Evolutionary conservation across 768 basidiomycete genomes (phyloP).

Genomic region (Termitomyces sp.): DNA sequence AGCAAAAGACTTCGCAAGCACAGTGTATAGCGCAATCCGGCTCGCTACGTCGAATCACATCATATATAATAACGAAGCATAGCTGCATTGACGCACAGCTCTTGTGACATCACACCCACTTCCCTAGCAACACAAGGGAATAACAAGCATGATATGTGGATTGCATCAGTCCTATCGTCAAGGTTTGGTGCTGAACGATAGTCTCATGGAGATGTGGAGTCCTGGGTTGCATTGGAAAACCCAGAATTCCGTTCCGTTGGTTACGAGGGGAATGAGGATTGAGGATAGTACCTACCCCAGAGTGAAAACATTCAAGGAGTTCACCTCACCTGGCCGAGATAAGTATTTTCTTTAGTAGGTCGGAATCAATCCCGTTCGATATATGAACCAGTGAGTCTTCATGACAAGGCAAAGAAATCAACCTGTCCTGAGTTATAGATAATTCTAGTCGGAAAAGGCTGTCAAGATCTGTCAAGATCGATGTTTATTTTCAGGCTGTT

Average conservation of each 20-base stretch:
- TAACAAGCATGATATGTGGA: too few relatives aligned
- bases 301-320: not conserved
- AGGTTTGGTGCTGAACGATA: not conserved
- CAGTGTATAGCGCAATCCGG: too few relatives aligned
- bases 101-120: too few relatives aligned
- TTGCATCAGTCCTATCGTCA: too few relatives aligned
- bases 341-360: not conserved
- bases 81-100: too few relatives aligned
- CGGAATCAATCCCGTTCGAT: not conserved
- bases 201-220: not conserved
- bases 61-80: too few relatives aligned
- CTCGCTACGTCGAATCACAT: too few relatives aligned
- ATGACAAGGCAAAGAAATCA: not conserved
- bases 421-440: not conserved
- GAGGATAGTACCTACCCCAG: not conserved
- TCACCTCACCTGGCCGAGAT: not conserved
- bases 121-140: too few relatives aligned
- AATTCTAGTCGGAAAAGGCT: too few relatives aligned
- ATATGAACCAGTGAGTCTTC: not conserved
- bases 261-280: not conserved
- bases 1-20: too few relatives aligned
- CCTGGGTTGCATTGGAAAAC: not conserved
- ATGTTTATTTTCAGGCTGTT: too few relatives aligned
- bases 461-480: too few relatives aligned
- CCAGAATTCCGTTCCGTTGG: not conserved